Percentiles rank a stretch among this genome's conserved stretches.
Conservation (phyloP, 73 alveolate genomes). For the Paramecium sonneborni region DNA sequence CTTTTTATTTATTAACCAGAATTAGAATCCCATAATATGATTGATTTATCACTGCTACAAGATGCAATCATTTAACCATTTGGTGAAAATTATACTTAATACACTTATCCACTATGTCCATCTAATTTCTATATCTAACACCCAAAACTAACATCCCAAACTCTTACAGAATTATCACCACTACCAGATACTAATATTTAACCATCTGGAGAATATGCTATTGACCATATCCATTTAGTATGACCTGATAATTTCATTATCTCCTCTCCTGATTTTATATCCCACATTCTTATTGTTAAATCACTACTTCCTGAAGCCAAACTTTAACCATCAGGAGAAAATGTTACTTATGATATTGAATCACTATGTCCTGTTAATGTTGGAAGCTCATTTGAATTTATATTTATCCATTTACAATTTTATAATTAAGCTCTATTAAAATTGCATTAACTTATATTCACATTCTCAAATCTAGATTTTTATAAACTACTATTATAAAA, state of each 20-base stretch:
- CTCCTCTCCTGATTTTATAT: neutral
- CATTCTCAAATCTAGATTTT: neutral
- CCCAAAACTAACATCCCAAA: conserved; percentile 30
- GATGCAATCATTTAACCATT: conserved; percentile 46
- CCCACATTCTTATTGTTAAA: neutral
- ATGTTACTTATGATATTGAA: neutral
- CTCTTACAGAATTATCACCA: conserved; percentile 6
- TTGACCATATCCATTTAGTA: neutral
- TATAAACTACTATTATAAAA: neutral
- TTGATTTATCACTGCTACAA: neutral
- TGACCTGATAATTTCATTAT: neutral
- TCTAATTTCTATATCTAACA: neutral
- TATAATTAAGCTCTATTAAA: neutral
- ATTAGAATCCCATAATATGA: neutral
- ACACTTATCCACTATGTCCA: neutral
- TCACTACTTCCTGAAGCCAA: conserved; percentile 28
- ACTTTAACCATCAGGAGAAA: conserved; percentile 26
- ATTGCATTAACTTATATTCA: neutral
- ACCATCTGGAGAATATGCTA: conserved; percentile 36
- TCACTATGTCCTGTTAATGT: conserved; percentile 36
- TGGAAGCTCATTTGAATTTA: neutral
- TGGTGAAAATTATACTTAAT: neutral
- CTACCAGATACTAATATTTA: neutral
- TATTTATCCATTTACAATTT: neutral
- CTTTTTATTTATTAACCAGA: neutral